Conservation (phyloP, 345 rosid species). For the Gossypium rotundifolium region DNA sequence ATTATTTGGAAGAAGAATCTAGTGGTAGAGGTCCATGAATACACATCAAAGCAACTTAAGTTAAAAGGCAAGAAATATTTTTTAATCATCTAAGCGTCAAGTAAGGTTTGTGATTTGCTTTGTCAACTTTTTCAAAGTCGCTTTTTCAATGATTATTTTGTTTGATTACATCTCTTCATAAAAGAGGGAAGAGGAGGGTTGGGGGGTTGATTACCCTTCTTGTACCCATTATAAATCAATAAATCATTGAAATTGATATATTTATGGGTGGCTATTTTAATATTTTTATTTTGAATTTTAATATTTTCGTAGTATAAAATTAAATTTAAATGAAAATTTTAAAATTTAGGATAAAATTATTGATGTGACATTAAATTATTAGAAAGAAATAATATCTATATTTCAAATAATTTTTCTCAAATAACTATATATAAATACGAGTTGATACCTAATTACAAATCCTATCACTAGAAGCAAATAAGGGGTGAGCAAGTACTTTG, state of each 20-base stretch:
- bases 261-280: rapidly evolving
- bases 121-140: background rate
- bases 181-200: too few relatives aligned
- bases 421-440: too few relatives aligned
- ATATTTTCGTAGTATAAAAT: too few relatives aligned
- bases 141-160: background rate
- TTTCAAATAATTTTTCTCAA: rapidly evolving
- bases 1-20: background rate
- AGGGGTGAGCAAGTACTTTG: too few relatives aligned
- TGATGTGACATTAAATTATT: rapidly evolving
- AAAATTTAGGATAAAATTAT: too few relatives aligned
- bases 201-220: too few relatives aligned
- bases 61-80: background rate
- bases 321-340: too few relatives aligned
- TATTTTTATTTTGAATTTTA: too few relatives aligned
- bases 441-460: too few relatives aligned
- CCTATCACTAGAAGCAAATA: too few relatives aligned
- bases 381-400: rapidly evolving
- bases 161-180: background rate
- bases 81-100: background rate
- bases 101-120: background rate
- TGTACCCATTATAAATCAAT: too few relatives aligned
- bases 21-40: background rate
- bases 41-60: background rate
- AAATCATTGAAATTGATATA: too few relatives aligned